Evolutionary conservation across 768 basidiomycete genomes (phyloP).

Genomic region (Suillus bovinus): DNA sequence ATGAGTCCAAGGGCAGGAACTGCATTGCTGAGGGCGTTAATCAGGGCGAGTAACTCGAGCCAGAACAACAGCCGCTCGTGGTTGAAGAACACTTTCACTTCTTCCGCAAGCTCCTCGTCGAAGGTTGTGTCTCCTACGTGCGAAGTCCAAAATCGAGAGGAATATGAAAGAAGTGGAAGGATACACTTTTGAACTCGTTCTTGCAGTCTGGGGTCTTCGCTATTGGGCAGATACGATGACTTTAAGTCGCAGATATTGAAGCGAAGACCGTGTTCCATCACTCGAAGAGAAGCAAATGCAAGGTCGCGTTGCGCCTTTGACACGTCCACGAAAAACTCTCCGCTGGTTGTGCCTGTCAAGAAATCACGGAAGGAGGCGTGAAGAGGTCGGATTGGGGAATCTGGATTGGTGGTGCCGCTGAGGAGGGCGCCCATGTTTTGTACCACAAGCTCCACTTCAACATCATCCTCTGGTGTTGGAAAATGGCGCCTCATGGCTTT

Average conservation of each 20-base stretch:
- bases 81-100: slow-evolving; percentile 7
- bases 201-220: slow-evolving; percentile 15
- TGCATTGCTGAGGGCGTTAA: not conserved
- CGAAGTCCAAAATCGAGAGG: slow-evolving; percentile 14
- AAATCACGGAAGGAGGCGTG: slow-evolving; percentile 33
- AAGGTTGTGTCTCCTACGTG: slow-evolving; percentile 9
- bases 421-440: slow-evolving; percentile 10
- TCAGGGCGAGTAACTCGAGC: slow-evolving; percentile 4
- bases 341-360: slow-evolving; percentile 15
- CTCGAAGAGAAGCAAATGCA: slow-evolving; percentile 21
- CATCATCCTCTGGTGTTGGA: not conserved
- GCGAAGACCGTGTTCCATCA: slow-evolving; percentile 30
- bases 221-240: slow-evolving; percentile 31
- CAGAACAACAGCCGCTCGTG: slow-evolving; percentile 11
- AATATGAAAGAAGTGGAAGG: slow-evolving; percentile 8
- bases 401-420: slow-evolving; percentile 6
- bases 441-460: slow-evolving; percentile 4
- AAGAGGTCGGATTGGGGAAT: slow-evolving; percentile 15
- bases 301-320: slow-evolving; percentile 19
- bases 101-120: not conserved
- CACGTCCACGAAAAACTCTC: slow-evolving; percentile 16
- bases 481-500: not conserved
- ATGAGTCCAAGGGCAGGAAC: not conserved
- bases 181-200: slow-evolving; percentile 6
- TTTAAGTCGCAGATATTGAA: slow-evolving; percentile 38